Evolutionary conservation across 1,284 basidiomycete species (phyloP).

Genomic region (Apiotrichum brassicae): DNA sequence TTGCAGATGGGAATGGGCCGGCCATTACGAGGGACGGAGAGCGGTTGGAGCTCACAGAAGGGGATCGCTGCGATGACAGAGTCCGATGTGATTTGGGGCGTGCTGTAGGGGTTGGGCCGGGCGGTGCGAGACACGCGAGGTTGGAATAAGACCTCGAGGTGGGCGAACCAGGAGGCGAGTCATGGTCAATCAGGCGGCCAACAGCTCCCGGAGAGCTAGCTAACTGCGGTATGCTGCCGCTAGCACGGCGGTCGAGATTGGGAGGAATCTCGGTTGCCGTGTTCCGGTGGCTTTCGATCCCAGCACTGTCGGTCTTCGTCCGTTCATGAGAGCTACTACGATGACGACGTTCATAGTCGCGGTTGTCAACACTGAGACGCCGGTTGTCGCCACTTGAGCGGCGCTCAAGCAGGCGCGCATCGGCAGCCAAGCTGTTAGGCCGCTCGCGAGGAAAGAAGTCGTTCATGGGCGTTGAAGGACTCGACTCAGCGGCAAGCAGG

Average conservation of each 20-base stretch:
- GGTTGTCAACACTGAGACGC: not conserved
- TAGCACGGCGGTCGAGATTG: no score
- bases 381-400: not conserved
- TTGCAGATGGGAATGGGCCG: slow-evolving; percentile 28
- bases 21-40: not conserved
- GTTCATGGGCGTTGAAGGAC: not conserved
- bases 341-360: not conserved
- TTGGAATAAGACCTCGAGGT: no score
- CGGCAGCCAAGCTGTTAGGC: not conserved
- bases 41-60: not conserved
- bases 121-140: not conserved
- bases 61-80: not conserved
- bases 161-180: not conserved
- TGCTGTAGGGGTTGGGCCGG: not conserved
- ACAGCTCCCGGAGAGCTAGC: not conserved
- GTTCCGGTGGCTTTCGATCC: not conserved
- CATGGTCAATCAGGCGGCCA: slow-evolving; percentile 1
- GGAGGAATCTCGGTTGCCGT: no score
- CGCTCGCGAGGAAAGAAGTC: slow-evolving; percentile 1
- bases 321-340: no score
- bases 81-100: not conserved
- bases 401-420: not conserved
- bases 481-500: not conserved
- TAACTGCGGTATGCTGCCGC: no score
- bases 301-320: no score